These are phyloP conservation scores for Fraxinus quadrangulata DNA, from an alignment of 257 asterid species.

Conservation along the genomic window DNA sequence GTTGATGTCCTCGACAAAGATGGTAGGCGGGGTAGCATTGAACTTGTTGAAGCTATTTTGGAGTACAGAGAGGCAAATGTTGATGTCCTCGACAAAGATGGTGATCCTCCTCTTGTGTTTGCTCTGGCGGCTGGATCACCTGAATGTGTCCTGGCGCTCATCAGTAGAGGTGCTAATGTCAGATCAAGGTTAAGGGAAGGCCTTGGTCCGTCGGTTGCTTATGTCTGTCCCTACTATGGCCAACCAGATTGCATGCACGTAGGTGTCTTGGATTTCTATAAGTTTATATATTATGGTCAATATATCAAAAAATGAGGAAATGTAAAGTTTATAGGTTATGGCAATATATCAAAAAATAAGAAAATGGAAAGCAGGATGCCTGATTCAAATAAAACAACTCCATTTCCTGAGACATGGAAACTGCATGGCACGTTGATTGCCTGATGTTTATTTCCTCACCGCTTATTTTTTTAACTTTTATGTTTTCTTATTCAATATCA, in stretches of 20 bases:
- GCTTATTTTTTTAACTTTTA: slow-evolving; percentile 6
- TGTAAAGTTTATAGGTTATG: slow-evolving; percentile 12
- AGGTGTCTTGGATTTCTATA: slow-evolving; percentile 36
- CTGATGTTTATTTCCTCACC: neutral
- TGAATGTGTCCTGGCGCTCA: slow-evolving; percentile 91
- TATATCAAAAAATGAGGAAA: slow-evolving; percentile 10
- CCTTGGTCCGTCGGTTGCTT: slow-evolving; percentile 96
- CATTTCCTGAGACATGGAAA: neutral
- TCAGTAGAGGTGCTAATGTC: slow-evolving; percentile 77
- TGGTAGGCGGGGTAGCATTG: too few relatives aligned
- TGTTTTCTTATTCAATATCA: slow-evolving; percentile 8
- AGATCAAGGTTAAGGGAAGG: slow-evolving; percentile 93
- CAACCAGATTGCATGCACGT: slow-evolving; percentile 99
- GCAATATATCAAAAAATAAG: slow-evolving; percentile 3
- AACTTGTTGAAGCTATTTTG: too few relatives aligned
- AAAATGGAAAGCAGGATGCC: slow-evolving; percentile 14
- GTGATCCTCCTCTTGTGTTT: slow-evolving; percentile 97
- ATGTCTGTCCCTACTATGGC: slow-evolving; percentile 98
- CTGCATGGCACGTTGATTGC: neutral
- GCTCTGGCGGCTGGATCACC: slow-evolving; percentile 99
- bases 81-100: slow-evolving; percentile 89
- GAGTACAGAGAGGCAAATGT: slow-evolving; percentile 64
- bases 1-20: too few relatives aligned
- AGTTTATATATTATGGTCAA: slow-evolving; percentile 7
- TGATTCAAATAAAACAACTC: slow-evolving; percentile 8